Base-by-base conservation (phyloP, 495 filamentous ascomycete genomes). In the Podospora pseudopauciseta region DNA sequence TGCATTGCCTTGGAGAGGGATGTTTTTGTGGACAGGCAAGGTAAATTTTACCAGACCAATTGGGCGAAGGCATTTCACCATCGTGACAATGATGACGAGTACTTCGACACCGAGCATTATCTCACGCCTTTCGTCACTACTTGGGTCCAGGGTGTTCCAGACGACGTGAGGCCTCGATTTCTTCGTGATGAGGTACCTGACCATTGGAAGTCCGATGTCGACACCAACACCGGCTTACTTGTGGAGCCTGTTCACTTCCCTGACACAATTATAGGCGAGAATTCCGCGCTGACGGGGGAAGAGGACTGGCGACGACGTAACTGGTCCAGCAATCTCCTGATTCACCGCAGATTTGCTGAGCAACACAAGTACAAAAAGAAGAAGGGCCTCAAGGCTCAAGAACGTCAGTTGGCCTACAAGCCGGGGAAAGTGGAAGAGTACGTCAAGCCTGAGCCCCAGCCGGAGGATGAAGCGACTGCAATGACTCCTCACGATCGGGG, bases 201-300 rank as follows among this genome's bases (percentile, higher is more conserved):
- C 3, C 76, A 80, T 19, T 75, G 70, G 55, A 49, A 56, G 1
- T 73, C 72, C 27, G 80, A 80, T 20, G 66, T 83, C 18, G 65
- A 81, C 60, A 68, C 80, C 1, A 5, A 59, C 16, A 78, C 71
- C 0, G 79, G 80, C 19, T 3, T 7, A 19, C 70, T 80, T 23
- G 30, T 79, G 30, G 32, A 64, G 5, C 78, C 78, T 0, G 34
- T 78, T 4, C 16, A 58, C 2, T 65, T 76, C 18, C 71, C 74
- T 1, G 65, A 70, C 0, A 79, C 77, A 28, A 23, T 71, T 26
- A 57, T 49, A 13, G 19, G 68, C 18, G 26, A 61, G 4, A 19
- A 58, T 9, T 20, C n/a, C 55, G 23, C 65, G 5, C 7, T 63
- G 3, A 57, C 60, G 15, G 19, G 26, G 3, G 63, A 71, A 3